These are phyloP conservation scores for Stachybotrys chlorohalonatus DNA, from an alignment of 2,329 filamentous ascomycete genomes.

Conservation along the genomic window DNA sequence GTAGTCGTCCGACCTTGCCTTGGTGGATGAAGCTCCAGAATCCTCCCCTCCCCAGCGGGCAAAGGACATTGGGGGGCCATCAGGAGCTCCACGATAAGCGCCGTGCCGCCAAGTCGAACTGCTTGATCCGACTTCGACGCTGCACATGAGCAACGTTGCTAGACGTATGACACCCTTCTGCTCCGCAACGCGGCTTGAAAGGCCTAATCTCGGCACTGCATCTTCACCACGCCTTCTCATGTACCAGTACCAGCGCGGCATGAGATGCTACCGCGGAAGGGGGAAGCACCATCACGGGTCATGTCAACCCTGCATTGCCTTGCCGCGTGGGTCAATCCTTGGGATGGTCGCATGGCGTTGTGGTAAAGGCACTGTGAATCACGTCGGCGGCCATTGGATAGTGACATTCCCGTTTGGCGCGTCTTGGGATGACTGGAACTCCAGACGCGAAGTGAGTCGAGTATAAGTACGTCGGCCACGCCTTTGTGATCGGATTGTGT, in stretches of 20 bases:
- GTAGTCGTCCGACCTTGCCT: neutral
- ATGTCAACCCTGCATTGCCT: neutral
- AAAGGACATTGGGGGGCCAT: neutral
- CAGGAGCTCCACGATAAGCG: neutral
- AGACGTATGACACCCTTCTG: neutral
- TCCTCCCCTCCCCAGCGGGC: neutral
- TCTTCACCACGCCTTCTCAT: neutral
- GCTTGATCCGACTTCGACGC: neutral
- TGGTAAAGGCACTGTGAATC: neutral
- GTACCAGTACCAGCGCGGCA: neutral
- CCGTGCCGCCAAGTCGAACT: neutral
- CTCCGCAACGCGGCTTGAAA: neutral
- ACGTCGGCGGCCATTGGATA: neutral
- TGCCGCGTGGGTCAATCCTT: neutral
- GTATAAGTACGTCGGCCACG: neutral
- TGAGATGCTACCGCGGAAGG: neutral
- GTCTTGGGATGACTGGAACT: neutral
- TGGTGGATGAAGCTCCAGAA: neutral
- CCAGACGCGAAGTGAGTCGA: neutral
- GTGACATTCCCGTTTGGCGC: neutral
- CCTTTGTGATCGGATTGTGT: neutral
- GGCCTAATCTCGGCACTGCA: neutral
- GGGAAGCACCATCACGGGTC: neutral
- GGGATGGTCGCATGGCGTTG: neutral
- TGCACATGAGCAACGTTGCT: constrained; percentile 5